Conservation (phyloP, 2,329 filamentous ascomycete genomes). For the Furcasterigmium furcatum region DNA sequence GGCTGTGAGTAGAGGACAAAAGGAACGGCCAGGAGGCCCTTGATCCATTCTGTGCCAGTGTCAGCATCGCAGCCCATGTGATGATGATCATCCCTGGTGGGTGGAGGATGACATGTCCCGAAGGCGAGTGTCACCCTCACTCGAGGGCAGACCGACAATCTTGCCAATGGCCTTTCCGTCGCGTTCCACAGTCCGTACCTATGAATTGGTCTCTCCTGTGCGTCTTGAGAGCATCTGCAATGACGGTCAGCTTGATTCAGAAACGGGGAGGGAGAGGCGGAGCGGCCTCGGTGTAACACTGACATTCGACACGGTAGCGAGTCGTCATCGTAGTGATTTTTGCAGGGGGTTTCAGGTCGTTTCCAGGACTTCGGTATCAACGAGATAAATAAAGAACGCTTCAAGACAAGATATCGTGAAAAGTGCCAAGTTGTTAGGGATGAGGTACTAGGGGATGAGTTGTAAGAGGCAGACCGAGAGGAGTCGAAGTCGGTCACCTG, state of each 20-base stretch:
- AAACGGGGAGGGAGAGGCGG: neutral
- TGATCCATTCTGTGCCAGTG: conserved; percentile 79
- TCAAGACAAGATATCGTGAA: too few relatives aligned
- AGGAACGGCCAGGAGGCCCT: conserved; percentile 87
- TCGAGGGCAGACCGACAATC: too few relatives aligned
- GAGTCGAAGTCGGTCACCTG: too few relatives aligned
- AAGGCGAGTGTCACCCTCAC: neutral
- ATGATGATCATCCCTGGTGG: conserved; percentile 4
- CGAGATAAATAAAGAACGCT: too few relatives aligned
- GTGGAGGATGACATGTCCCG: neutral
- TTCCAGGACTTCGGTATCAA: too few relatives aligned
- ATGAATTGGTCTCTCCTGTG: conserved; percentile 90
- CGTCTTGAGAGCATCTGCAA: conserved; percentile 70
- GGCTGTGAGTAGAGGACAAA: conserved; percentile 97
- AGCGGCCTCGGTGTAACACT: conserved; percentile 24
- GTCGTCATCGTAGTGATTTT: conserved; percentile 52
- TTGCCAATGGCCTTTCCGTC: too few relatives aligned
- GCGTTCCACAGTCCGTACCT: conserved; percentile 51
- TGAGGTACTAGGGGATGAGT: too few relatives aligned
- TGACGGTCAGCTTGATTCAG: neutral
- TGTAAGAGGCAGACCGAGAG: too few relatives aligned
- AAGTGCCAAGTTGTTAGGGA: too few relatives aligned
- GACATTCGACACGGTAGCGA: conserved; percentile 71
- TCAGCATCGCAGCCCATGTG: too few relatives aligned
- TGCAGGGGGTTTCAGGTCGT: too few relatives aligned